Conservation (phyloP, 2,329 filamentous ascomycete genomes). For the Venturiaceae sp. region DNA sequence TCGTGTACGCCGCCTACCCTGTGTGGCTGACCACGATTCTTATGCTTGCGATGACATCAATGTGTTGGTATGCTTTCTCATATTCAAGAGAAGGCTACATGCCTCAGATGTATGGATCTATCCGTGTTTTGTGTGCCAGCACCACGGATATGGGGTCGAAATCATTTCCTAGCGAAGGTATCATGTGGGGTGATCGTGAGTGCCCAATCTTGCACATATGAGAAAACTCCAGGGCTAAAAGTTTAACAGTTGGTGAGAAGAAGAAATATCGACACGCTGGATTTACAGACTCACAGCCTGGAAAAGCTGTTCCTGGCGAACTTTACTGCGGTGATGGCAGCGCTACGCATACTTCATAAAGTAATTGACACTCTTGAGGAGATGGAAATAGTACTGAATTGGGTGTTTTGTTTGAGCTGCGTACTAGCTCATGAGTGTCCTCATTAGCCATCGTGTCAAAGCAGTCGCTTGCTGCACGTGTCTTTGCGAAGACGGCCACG, state of each 20-base stretch:
- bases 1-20: slow-evolving; percentile 18
- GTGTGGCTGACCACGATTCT: slow-evolving; percentile 19
- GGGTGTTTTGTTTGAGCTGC: too few species aligned
- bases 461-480: too few species aligned
- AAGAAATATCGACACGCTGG: neutral
- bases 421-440: too few species aligned
- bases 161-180: slow-evolving; percentile 15
- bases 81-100: slow-evolving; percentile 21
- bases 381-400: too few species aligned
- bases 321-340: neutral
- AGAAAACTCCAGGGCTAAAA: neutral
- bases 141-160: slow-evolving; percentile 16
- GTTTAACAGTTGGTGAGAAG: neutral
- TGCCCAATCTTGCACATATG: neutral
- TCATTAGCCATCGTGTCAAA: too few species aligned
- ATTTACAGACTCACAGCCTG: neutral
- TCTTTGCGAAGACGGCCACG: too few species aligned
- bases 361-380: too few species aligned
- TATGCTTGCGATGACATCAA: slow-evolving; percentile 19
- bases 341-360: too few species aligned
- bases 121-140: slow-evolving; percentile 18
- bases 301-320: neutral
- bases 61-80: slow-evolving; percentile 22
- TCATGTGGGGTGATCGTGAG: slow-evolving; percentile 1
- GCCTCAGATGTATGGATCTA: slow-evolving; percentile 24